These are phyloP conservation scores for Juglanconis juglandina DNA, from an alignment of 2,329 filamentous ascomycete genomes.

Conservation along the genomic window DNA sequence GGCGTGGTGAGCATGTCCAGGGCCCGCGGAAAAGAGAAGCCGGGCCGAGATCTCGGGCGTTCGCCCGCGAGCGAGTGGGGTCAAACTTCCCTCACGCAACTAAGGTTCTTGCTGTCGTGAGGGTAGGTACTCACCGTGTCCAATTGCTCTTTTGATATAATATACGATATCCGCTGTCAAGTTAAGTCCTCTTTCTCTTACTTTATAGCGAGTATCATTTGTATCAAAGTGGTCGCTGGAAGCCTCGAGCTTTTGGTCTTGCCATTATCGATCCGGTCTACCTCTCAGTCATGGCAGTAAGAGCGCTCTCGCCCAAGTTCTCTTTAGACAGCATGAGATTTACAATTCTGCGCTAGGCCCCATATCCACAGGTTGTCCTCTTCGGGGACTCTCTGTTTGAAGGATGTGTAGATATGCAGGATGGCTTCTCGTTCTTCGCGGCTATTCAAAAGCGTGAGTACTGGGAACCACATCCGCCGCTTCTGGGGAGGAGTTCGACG, in stretches of 20 bases:
- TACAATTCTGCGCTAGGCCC: constrained; percentile 31
- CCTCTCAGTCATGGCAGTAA: constrained; percentile 14
- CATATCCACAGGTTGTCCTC: constrained; percentile 73
- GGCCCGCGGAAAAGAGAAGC: too few species aligned
- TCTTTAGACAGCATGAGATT: neutral
- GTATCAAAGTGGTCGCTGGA: neutral
- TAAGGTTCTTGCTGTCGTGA: too few species aligned
- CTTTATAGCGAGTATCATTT: neutral
- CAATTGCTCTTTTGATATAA: too few species aligned
- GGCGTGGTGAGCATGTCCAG: too few species aligned
- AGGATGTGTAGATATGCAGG: constrained; percentile 53
- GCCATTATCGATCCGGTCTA: neutral
- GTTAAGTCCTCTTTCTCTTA: neutral
- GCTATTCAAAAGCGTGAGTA: constrained; percentile 41
- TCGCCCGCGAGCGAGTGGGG: too few species aligned
- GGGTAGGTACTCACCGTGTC: too few species aligned
- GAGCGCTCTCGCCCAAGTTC: neutral
- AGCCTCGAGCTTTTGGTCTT: neutral
- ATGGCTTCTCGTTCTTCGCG: constrained; percentile 72
- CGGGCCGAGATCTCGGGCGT: too few species aligned
- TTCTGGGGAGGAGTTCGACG: neutral
- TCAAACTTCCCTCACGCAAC: too few species aligned
- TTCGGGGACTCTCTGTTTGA: constrained; percentile 91
- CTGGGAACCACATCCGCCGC: neutral
- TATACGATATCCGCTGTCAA: too few species aligned